Conservation (phyloP, 768 basidiomycete species). For the Royoungia palumana region DNA sequence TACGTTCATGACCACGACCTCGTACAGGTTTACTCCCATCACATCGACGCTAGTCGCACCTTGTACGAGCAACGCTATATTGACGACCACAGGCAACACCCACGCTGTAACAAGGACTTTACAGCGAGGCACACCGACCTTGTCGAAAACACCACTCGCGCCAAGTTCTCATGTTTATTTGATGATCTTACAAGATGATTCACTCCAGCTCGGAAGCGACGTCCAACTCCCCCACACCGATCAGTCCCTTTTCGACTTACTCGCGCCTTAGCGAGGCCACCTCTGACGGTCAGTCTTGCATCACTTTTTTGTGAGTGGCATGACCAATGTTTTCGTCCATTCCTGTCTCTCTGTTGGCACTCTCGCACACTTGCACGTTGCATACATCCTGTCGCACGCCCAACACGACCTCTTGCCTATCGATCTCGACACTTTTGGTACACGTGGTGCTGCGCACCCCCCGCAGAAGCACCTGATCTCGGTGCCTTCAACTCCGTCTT, state of each 20-base stretch:
- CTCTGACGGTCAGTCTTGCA: constrained; percentile 41
- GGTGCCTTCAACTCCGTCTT: constrained; percentile 71
- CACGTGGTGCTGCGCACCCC: no score
- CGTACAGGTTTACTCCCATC: background rate
- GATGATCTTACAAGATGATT: constrained; percentile 27
- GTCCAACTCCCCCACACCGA: constrained; percentile 31
- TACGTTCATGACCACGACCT: background rate
- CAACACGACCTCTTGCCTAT: background rate
- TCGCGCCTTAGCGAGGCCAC: constrained; percentile 47
- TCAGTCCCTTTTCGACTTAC: constrained; percentile 39
- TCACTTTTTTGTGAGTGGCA: background rate
- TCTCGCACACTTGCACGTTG: no score
- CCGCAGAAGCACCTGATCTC: constrained; percentile 68
- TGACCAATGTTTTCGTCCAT: background rate
- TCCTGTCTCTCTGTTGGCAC: no score
- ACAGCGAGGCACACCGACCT: background rate
- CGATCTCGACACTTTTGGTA: no score
- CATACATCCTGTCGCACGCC: no score
- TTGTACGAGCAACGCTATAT: background rate
- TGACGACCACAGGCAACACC: background rate
- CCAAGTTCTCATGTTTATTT: constrained; percentile 5
- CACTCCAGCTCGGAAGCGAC: constrained; percentile 37
- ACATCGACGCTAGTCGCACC: no score
- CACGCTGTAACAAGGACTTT: no score
- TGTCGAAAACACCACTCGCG: background rate